These are phyloP conservation scores for Myxozyma mucilagina DNA, from an alignment of 805 yeast species.

Conservation along the genomic window DNA sequence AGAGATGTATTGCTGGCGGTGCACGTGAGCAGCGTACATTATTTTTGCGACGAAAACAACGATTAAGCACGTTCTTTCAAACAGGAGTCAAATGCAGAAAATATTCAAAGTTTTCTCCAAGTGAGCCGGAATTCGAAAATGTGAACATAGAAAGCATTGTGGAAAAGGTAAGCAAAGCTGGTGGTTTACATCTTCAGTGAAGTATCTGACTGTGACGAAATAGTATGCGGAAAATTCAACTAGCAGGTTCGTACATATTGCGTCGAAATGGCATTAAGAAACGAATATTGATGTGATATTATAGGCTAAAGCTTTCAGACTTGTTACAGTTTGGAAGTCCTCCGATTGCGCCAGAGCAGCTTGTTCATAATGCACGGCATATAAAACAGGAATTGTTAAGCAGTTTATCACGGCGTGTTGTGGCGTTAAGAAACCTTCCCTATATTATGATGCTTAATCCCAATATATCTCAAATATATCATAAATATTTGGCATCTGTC, in stretches of 20 bases:
- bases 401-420: slow-evolving; percentile 64
- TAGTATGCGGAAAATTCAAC: neutral
- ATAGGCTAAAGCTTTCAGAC: slow-evolving; percentile 27
- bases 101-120: slow-evolving; percentile 19
- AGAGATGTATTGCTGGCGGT: neutral
- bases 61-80: neutral
- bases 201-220: neutral
- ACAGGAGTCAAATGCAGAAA: neutral
- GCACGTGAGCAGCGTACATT: neutral
- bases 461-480: slow-evolving; percentile 73
- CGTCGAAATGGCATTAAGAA: neutral
- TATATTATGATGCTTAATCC: slow-evolving; percentile 86
- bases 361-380: slow-evolving; percentile 38
- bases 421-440: slow-evolving; percentile 71
- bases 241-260: neutral
- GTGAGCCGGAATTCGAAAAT: slow-evolving; percentile 16
- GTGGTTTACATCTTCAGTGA: neutral
- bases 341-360: slow-evolving; percentile 34
- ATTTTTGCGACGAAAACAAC: neutral
- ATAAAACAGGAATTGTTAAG: slow-evolving; percentile 32
- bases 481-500: slow-evolving; percentile 64
- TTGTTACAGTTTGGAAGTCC: slow-evolving; percentile 35
- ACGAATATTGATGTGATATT: neutral
- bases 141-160: slow-evolving; percentile 8
- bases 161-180: neutral